phyloP scores from a whole-genome alignment of 2,329 filamentous ascomycete genomes.

The Aspergillus piperis region DNA sequence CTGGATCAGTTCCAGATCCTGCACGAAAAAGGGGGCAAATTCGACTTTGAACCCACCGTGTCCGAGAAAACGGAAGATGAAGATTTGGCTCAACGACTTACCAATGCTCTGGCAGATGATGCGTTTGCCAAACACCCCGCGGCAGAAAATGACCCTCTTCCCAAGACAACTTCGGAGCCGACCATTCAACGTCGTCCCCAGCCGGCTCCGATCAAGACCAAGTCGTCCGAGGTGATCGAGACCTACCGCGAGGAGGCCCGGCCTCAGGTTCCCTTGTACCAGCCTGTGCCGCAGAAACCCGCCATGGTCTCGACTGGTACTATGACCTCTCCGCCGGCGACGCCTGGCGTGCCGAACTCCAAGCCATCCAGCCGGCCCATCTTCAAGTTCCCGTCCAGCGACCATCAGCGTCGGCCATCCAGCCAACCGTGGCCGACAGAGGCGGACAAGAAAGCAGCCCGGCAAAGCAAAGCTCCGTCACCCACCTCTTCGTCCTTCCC shows the following conservation, averaged over 20 bases:
- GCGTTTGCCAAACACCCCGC: conserved; percentile 64
- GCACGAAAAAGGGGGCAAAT: conserved; percentile 79
- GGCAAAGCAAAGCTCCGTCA: conserved; percentile 33
- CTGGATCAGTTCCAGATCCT: conserved; percentile 90
- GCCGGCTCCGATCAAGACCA: conserved; percentile 24
- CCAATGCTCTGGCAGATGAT: conserved; percentile 78
- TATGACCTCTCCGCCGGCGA: conserved; percentile 65
- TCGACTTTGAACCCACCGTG: conserved; percentile 71
- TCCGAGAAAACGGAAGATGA: conserved; percentile 48
- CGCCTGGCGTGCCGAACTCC: conserved; percentile 37
- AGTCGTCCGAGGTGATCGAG: conserved; percentile 26
- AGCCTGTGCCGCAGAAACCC: conserved; percentile 52
- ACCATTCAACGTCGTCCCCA: conserved; percentile 27
- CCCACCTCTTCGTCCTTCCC: conserved; percentile 39
- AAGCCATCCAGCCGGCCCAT: conserved; percentile 46
- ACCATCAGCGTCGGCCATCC: conserved; percentile 48
- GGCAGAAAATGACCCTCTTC: conserved; percentile 28
- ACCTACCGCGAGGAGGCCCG: conserved; percentile 28
- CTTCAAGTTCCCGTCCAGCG: conserved; percentile 55
- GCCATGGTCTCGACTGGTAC: conserved; percentile 71
- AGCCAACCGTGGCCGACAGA: conserved; percentile 51
- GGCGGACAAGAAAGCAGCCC: conserved; percentile 23
- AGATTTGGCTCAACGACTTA: conserved; percentile 65
- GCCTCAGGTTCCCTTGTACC: conserved; percentile 38
- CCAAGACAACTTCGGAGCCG: conserved; percentile 29